A percentile compares a stretch with the other conserved stretches of the same genome.
Conservation (phyloP, 2,329 filamentous ascomycete species). For the Ploettnerulaceae sp. region DNA sequence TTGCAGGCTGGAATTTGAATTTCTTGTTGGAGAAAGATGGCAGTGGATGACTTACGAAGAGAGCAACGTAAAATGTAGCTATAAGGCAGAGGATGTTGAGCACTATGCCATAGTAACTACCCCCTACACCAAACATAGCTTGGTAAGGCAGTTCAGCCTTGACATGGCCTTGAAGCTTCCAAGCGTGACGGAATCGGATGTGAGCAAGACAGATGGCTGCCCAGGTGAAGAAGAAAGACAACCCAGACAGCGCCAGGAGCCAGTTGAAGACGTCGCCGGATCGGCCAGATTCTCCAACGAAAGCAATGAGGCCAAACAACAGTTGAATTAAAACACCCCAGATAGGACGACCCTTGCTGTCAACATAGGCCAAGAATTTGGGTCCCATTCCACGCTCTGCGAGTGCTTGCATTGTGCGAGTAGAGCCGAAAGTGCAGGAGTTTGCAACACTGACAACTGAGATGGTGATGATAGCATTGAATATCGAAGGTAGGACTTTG, state of each 20-base stretch:
- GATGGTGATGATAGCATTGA: constrained; percentile 89
- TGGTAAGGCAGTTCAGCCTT: constrained; percentile 43
- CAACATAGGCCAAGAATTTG: constrained; percentile 69
- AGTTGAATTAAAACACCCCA: constrained; percentile 49
- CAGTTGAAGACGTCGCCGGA: constrained; percentile 52
- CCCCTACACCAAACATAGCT: constrained; percentile 50
- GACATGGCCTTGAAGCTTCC: constrained; percentile 52
- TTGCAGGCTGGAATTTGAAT: not conserved
- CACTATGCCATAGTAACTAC: constrained; percentile 61
- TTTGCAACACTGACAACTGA: constrained; percentile 88
- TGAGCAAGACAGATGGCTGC: constrained; percentile 59
- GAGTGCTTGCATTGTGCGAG: constrained; percentile 80
- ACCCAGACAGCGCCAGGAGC: constrained; percentile 65
- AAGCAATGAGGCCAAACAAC: constrained; percentile 52
- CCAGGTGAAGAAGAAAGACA: constrained; percentile 71
- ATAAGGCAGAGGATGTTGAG: constrained; percentile 60
- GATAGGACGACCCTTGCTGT: constrained; percentile 70
- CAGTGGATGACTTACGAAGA: not conserved
- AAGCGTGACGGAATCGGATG: constrained; percentile 59
- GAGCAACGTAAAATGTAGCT: constrained; percentile 22
- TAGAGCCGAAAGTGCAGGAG: constrained; percentile 85
- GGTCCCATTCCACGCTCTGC: constrained; percentile 84
- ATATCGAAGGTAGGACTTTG: constrained; percentile 70
- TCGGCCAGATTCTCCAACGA: constrained; percentile 43
- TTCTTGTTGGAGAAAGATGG: not conserved